Evolutionary conservation across 2,329 filamentous ascomycete genomes (phyloP), one percentile per base, ranked within the genome.

Genomic region (Fusarium devonianum): DNA sequence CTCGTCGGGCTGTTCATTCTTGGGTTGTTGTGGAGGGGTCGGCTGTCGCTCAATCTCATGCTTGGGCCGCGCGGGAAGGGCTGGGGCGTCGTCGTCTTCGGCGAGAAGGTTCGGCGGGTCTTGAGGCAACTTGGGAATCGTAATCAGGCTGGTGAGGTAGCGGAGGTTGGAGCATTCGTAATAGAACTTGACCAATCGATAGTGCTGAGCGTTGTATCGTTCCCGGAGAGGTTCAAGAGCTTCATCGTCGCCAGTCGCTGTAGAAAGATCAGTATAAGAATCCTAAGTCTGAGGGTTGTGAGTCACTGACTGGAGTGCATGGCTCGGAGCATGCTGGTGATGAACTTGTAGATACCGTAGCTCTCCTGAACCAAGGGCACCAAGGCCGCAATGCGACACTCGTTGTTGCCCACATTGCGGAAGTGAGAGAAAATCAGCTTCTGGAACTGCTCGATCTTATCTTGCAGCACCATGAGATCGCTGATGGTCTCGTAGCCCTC

Each of bases 291-390:
- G 7, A n/a, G 12, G 25, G 21, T 14, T 13, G 14, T 14, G 14
- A 36, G 26, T 28, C 16, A 75, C 87, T 69, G 78, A 92, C 89
- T 92, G 3, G 90, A 93, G 71, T 99, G 93, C 92, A 99, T 97
- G 12, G 94, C 94, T 46, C 94, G 85, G 55, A 99, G 76, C 94
- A 99, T 99, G 87, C 94, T 99, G 0, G 94, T 99, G 60, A 97
- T 92, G 71, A 99, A 99, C 74, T 97, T 97, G 80, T 99, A 99
- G 63, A 99, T 97, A 36, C 94, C 94, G 73, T 97, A 99, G 71
- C 92, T 97, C 77, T 99, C 94, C 70, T 96, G 91, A 3, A 99
- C 94, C 32, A 99, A 78, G 3, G 92, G 91, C 16, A 97, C 92
- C 42, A 99, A 76, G 2, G 94, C 90, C 11, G 93, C 95, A 66